phyloP scores from a whole-genome alignment of 164 flowering plant species.

The Hamamelis virginiana region DNA sequence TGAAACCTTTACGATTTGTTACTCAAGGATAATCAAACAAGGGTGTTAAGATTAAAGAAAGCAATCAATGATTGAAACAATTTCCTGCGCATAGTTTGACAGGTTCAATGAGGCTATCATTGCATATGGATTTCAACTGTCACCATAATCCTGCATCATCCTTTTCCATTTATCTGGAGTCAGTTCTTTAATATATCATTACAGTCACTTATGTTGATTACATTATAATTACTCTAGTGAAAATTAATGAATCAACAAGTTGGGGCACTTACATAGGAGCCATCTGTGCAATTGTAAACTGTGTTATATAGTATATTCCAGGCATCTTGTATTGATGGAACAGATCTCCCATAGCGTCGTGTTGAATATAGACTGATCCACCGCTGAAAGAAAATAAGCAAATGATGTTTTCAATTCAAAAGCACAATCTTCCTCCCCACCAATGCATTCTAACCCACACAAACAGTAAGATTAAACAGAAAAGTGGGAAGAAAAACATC shows the following conservation, averaged over 20 bases:
- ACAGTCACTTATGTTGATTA: too few species aligned
- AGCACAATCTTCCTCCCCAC: not conserved
- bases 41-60: too few species aligned
- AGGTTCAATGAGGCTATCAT: too few species aligned
- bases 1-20: too few species aligned
- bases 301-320: slow-evolving; percentile 67
- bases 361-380: slow-evolving; percentile 57
- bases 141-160: too few species aligned
- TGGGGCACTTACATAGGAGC: slow-evolving; percentile 52
- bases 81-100: too few species aligned
- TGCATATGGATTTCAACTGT: too few species aligned
- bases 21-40: too few species aligned
- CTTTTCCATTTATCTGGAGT: too few species aligned
- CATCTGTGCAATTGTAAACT: slow-evolving; percentile 80
- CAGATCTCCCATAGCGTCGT: slow-evolving; percentile 56
- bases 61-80: too few species aligned
- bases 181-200: too few species aligned
- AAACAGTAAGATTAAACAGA: not conserved
- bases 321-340: slow-evolving; percentile 53
- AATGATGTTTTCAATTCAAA: not conserved
- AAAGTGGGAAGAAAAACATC: not conserved
- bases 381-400: slow-evolving; percentile 25
- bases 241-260: slow-evolving; percentile 1
- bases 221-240: not conserved
- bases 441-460: not conserved